Conservation (phyloP, 2,329 filamentous ascomycete species). For the Fusarium aywerte region DNA sequence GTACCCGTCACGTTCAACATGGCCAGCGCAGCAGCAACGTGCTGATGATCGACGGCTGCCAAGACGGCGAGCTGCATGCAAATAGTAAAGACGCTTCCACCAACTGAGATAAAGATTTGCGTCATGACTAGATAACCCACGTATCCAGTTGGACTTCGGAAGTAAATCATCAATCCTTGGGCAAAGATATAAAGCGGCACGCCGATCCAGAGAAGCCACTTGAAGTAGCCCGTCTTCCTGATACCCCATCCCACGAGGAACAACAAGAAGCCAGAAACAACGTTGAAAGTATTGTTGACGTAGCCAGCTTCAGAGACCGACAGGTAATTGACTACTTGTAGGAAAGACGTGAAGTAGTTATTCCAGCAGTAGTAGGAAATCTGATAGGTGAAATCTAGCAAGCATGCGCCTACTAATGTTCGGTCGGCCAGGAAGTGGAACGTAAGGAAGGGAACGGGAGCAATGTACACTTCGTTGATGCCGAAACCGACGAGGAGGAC, state of each 20-base stretch:
- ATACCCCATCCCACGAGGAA: conserved; percentile 60
- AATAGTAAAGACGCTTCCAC: conserved; percentile 64
- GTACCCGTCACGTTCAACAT: conserved; percentile 57
- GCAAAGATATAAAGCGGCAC: conserved; percentile 66
- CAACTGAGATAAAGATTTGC: conserved; percentile 64
- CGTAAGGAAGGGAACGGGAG: conserved; percentile 66
- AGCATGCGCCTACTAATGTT: conserved; percentile 63
- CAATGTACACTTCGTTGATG: conserved; percentile 66
- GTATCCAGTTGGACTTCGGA: conserved; percentile 53
- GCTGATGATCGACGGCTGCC: conserved; percentile 63
- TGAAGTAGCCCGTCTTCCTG: conserved; percentile 59
- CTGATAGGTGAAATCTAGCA: conserved; percentile 57
- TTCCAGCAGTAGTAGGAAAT: conserved; percentile 64
- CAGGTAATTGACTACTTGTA: conserved; percentile 62
- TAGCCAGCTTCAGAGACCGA: conserved; percentile 58
- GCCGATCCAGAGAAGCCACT: conserved; percentile 56
- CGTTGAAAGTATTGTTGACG: conserved; percentile 60
- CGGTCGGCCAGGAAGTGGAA: conserved; percentile 61
- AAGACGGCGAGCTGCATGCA: conserved; percentile 68
- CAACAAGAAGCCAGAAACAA: conserved; percentile 62
- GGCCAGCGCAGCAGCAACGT: conserved; percentile 62
- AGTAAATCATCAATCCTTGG: conserved; percentile 54
- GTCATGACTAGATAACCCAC: conserved; percentile 63
- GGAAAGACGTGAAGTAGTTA: conserved; percentile 65
- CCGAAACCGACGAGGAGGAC: conserved; percentile 65